Evolutionary conservation across 2,329 filamentous ascomycete genomes (phyloP), one percentile per base, ranked within the genome.

Genomic region (Aspergillus bombycis): DNA sequence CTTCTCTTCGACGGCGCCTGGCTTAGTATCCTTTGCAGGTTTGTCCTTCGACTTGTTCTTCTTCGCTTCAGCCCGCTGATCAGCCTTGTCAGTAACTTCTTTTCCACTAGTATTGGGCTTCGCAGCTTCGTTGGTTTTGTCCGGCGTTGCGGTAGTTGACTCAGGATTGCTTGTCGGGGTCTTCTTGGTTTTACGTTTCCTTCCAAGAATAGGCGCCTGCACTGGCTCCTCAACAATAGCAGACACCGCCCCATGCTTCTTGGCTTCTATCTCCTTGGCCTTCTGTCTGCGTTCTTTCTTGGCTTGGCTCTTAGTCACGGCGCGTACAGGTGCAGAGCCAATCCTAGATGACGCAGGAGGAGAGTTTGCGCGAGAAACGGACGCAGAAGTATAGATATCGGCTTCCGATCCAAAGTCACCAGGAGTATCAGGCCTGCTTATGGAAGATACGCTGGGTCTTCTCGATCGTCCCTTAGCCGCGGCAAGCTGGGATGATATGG

Each of bases 201-300:
- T 80, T 26, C 86, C 86, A 62, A 89, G 76, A 50, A 90, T 89
- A 0, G 88, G 87, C 52, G 86, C 88, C 67, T 87, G 84, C 6
- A 85, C 80, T 30, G 80, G 75, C 66, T 88, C 86, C 65, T 87
- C 84, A 10, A 76, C 72, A 4, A 72, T 61, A 5, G 71, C 36
- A 10, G 73, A 73, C 19, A 61, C 65, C n/a, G 75, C 70, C 57
- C 82, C 81, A 7, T 78, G 74, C 56, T 80, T 80, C 72, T 81
- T 76, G 14, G 75, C 74, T 62, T 82, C 80, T 1, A 75, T 76
- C 46, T 82, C 77, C 67, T 81, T 83, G 1, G 81, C 80, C 65
- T 83, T 83, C 57, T 85, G 81, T 62, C 79, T 74, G 59, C 84
- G 76, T 62, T 87, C 84, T 73, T 88, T 89, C 76, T 88, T 88